Conservation (phyloP, 371 early-diverging fungal species). For the Mortierella sp. region DNA sequence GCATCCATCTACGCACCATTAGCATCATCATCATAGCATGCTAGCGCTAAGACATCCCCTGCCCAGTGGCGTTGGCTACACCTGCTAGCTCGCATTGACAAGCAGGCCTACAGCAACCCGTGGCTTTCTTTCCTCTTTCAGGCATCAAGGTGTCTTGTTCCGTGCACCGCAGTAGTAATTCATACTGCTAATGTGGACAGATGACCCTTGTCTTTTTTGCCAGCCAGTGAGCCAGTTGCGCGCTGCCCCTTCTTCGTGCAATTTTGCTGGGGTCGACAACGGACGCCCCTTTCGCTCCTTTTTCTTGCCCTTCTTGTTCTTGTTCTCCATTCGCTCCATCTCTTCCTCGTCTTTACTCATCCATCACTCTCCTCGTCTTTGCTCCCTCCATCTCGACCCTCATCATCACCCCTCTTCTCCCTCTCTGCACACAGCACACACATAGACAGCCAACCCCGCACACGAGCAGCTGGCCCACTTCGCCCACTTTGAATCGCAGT, state of each 20-base stretch:
- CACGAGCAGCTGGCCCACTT: background rate
- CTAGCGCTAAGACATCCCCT: too few relatives aligned
- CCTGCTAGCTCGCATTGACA: too few relatives aligned
- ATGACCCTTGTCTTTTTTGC: too few relatives aligned
- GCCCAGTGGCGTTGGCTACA: too few relatives aligned
- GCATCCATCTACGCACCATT: background rate
- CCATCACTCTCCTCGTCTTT: background rate
- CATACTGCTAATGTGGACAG: too few relatives aligned
- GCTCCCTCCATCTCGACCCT: background rate
- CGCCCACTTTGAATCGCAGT: conserved; percentile 11
- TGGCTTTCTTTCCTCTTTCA: too few relatives aligned
- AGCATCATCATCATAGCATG: too few relatives aligned
- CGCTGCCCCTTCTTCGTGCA: background rate
- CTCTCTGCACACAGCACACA: background rate
- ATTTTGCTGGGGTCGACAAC: background rate
- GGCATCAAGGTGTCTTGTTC: too few relatives aligned
- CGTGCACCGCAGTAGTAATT: too few relatives aligned
- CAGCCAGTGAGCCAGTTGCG: too few relatives aligned
- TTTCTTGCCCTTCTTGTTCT: background rate
- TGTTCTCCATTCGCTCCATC: background rate
- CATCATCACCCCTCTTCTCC: background rate
- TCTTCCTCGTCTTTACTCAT: background rate
- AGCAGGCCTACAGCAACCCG: too few relatives aligned
- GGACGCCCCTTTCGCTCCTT: background rate
- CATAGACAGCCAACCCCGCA: background rate